Evolutionary conservation across 805 yeast species (phyloP).

Genomic region (Metschnikowia koreensis): DNA sequence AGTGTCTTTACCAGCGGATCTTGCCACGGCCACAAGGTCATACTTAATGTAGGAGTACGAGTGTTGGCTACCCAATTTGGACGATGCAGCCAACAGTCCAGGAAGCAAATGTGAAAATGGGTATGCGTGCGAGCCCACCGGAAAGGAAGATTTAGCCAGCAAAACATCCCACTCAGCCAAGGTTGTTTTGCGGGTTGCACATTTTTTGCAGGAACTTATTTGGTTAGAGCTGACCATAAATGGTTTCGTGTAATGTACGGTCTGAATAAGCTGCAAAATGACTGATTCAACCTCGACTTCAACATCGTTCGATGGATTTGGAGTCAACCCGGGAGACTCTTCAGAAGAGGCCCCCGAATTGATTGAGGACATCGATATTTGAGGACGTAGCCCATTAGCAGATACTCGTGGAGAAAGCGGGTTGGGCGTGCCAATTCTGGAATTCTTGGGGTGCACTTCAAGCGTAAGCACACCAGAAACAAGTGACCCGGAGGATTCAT

Average conservation of each 20-base stretch:
- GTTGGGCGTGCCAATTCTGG: neutral
- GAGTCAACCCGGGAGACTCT: neutral
- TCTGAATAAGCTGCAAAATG: constrained; percentile 68
- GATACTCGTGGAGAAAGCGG: neutral
- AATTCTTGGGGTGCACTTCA: constrained; percentile 16
- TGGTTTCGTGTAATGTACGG: constrained; percentile 63
- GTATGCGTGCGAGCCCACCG: constrained; percentile 73
- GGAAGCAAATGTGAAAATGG: constrained; percentile 91
- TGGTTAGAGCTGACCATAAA: constrained; percentile 52
- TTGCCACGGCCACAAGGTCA: constrained; percentile 65
- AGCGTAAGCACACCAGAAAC: constrained; percentile 75
- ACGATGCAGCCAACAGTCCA: constrained; percentile 81
- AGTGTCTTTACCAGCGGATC: constrained; percentile 23
- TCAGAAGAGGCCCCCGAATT: neutral
- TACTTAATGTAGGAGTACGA: constrained; percentile 59
- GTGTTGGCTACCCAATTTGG: constrained; percentile 56
- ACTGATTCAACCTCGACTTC: constrained; percentile 47
- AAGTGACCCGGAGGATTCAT: constrained; percentile 81
- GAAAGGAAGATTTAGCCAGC: constrained; percentile 52
- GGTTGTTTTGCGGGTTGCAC: constrained; percentile 53
- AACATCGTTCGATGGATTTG: neutral
- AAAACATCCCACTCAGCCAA: constrained; percentile 90
- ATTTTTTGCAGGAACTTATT: constrained; percentile 55
- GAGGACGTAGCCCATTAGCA: constrained; percentile 2
- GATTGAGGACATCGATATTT: constrained; percentile 1